phyloP scores from a whole-genome alignment of 768 basidiomycete genomes.

The Galerina sulciceps region DNA sequence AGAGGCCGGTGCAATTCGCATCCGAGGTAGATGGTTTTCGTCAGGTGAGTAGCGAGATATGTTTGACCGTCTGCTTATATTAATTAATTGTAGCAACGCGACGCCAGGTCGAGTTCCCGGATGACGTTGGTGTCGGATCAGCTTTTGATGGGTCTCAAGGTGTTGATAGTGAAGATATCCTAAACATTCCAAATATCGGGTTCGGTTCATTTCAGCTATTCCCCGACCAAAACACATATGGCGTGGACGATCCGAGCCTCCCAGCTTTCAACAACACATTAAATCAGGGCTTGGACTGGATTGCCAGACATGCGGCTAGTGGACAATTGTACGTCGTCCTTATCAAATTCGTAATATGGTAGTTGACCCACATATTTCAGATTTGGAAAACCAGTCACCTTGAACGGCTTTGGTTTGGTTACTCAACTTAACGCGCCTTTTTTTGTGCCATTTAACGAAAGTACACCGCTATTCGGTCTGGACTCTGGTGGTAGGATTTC shows the following conservation, averaged over 20 bases:
- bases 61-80: constrained; percentile 1
- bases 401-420: constrained; percentile 67
- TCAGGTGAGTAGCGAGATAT: too few species aligned
- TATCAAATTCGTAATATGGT: background rate
- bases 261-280: constrained; percentile 57
- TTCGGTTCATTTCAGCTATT: constrained; percentile 70
- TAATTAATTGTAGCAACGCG: constrained; percentile 41
- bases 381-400: constrained; percentile 54
- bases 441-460: constrained; percentile 68
- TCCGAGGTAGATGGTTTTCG: constrained; percentile 65
- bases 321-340: constrained; percentile 42
- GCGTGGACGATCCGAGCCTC: constrained; percentile 48
- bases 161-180: constrained; percentile 71
- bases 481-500: constrained; percentile 23
- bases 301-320: constrained; percentile 49
- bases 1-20: constrained; percentile 46
- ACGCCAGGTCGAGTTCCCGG: constrained; percentile 46
- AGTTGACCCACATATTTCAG: constrained; percentile 30
- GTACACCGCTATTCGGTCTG: constrained; percentile 43
- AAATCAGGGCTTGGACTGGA: constrained; percentile 59
- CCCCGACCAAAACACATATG: constrained; percentile 71
- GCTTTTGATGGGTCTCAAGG: constrained; percentile 64
- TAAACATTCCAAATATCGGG: constrained; percentile 57
- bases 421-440: constrained; percentile 52
- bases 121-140: constrained; percentile 46